phyloP scores from a whole-genome alignment of 1,284 basidiomycete genomes.

The Fomes fomentarius region DNA sequence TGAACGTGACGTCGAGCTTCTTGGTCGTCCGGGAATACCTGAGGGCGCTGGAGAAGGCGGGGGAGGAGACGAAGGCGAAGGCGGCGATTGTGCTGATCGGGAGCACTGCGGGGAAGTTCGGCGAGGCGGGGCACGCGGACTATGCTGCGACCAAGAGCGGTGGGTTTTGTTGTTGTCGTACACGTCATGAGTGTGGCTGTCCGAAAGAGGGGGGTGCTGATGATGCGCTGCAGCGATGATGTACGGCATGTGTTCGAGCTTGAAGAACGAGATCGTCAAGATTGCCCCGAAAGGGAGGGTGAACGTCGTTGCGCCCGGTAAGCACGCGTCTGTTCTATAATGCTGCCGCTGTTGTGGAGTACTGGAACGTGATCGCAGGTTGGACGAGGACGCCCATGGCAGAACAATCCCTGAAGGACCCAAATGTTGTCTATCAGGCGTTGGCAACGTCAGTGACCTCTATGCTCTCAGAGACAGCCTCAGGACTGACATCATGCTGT shows the following conservation, averaged over 20 bases:
- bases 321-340: not conserved
- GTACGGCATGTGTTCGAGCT: slow-evolving; percentile 68
- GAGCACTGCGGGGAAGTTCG: slow-evolving; percentile 74
- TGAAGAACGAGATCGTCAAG: slow-evolving; percentile 83
- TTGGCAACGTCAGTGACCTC: slow-evolving; percentile 67
- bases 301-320: slow-evolving; percentile 65
- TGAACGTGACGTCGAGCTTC: slow-evolving; percentile 73
- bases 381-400: slow-evolving; percentile 73
- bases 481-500: not conserved
- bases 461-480: too few relatives aligned
- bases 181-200: not conserved
- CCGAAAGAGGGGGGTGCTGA: slow-evolving; percentile 10
- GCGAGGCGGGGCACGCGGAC: slow-evolving; percentile 70
- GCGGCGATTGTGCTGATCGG: slow-evolving; percentile 69
- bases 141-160: slow-evolving; percentile 53
- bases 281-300: slow-evolving; percentile 72
- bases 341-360: not conserved
- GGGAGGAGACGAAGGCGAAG: slow-evolving; percentile 47
- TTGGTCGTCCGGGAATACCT: slow-evolving; percentile 67
- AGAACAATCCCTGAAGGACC: slow-evolving; percentile 48
- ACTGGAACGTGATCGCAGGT: slow-evolving; percentile 36
- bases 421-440: slow-evolving; percentile 50
- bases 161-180: not conserved
- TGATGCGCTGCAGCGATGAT: slow-evolving; percentile 57
- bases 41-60: slow-evolving; percentile 45